These are phyloP conservation scores for Neofusicoccum parvum DNA, from an alignment of 2,329 filamentous ascomycete genomes.

Conservation along the genomic window DNA sequence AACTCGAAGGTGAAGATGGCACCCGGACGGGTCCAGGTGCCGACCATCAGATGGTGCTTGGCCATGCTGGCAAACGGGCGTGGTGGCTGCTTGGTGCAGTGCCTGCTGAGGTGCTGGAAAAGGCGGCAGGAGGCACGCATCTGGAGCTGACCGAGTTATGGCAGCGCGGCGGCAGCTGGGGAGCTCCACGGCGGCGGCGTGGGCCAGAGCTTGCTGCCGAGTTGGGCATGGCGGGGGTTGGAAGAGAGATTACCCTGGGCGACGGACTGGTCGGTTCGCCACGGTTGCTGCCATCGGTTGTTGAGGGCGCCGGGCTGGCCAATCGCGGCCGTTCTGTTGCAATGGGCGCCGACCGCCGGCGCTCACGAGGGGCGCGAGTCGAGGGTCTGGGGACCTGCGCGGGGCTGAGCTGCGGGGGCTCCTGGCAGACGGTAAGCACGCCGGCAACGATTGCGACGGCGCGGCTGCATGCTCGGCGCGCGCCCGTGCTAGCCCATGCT, in stretches of 20 bases:
- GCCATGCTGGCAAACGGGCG: slow-evolving; percentile 51
- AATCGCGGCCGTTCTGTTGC: neutral
- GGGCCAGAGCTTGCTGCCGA: slow-evolving; percentile 7
- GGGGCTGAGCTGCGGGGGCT: slow-evolving; percentile 16
- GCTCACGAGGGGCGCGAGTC: neutral
- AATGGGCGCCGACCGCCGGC: slow-evolving; percentile 4
- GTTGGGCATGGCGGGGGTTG: neutral
- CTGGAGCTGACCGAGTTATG: slow-evolving; percentile 1
- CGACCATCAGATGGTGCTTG: slow-evolving; percentile 87
- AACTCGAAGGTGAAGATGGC: slow-evolving; percentile 89
- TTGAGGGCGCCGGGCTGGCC: neutral
- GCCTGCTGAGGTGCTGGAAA: neutral
- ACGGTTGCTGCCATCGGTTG: slow-evolving; percentile 20
- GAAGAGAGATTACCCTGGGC: slow-evolving; percentile 21
- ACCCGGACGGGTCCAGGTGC: slow-evolving; percentile 87
- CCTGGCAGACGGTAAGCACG: slow-evolving; percentile 6
- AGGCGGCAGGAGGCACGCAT: slow-evolving; percentile 12
- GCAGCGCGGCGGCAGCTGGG: neutral
- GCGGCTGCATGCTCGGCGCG: too few relatives aligned
- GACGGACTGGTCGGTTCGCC: neutral
- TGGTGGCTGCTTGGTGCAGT: neutral
- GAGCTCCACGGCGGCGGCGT: slow-evolving; percentile 1
- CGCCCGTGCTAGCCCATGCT: neutral
- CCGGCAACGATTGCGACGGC: slow-evolving; percentile 1
- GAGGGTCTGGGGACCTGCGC: neutral